Evolutionary conservation across 768 basidiomycete genomes (phyloP).

Genomic region (Boletus pseudopeckii): DNA sequence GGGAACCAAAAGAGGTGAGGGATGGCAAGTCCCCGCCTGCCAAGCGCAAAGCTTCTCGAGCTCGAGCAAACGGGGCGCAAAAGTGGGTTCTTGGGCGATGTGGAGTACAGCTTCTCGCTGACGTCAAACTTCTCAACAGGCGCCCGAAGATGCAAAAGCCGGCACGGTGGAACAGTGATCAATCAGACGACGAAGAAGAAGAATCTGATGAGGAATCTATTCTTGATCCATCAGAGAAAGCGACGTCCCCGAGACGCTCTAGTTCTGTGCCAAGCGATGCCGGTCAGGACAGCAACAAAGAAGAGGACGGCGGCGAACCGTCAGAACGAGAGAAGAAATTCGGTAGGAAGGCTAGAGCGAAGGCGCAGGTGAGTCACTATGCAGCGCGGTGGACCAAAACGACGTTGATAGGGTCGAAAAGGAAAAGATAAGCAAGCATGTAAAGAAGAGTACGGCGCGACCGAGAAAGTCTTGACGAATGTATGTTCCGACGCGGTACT

Average conservation of each 20-base stretch:
- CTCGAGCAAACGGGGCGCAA: slow-evolving; percentile 25
- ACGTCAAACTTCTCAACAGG: slow-evolving; percentile 11
- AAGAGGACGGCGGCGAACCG: slow-evolving; percentile 26
- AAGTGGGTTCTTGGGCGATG: slow-evolving; percentile 20
- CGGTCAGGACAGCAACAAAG: slow-evolving; percentile 27
- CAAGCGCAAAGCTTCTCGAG: slow-evolving; percentile 52
- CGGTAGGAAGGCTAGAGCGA: slow-evolving; percentile 38
- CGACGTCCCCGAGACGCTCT: slow-evolving; percentile 19
- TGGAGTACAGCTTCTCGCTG: not conserved
- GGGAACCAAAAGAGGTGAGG: slow-evolving; percentile 39
- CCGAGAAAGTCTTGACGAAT: slow-evolving; percentile 27
- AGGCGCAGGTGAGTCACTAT: slow-evolving; percentile 36
- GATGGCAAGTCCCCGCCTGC: slow-evolving; percentile 46
- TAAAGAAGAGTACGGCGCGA: slow-evolving; percentile 21
- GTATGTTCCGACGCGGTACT: not conserved
- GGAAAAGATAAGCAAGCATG: slow-evolving; percentile 32
- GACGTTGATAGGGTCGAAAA: slow-evolving; percentile 11
- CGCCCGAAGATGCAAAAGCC: slow-evolving; percentile 28
- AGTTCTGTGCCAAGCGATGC: slow-evolving; percentile 42
- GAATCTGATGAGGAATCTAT: slow-evolving; percentile 27
- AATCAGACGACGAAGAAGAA: slow-evolving; percentile 31
- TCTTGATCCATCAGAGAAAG: slow-evolving; percentile 39
- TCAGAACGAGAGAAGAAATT: slow-evolving; percentile 35
- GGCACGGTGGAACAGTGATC: slow-evolving; percentile 33
- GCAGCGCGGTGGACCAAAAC: not conserved